Conservation (phyloP, 1,139 yeast species). For the Yamadazyma triangularis region DNA sequence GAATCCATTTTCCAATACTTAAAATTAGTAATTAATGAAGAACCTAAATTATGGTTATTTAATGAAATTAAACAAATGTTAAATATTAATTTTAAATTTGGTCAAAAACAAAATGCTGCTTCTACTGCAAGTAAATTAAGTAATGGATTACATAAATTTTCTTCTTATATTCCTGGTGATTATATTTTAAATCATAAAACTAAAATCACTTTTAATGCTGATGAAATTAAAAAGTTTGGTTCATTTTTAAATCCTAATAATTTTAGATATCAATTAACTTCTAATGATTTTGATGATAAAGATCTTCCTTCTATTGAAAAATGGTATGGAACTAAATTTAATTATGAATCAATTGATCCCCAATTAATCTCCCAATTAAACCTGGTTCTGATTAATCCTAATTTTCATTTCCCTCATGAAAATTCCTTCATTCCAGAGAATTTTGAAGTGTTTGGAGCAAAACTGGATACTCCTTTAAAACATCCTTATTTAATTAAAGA, state of each 20-base stretch:
- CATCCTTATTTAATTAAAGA: slow-evolving; percentile 38
- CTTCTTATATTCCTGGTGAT: slow-evolving; percentile 55
- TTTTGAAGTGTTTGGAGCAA: slow-evolving; percentile 53
- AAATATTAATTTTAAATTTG: slow-evolving; percentile 55
- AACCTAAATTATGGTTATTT: slow-evolving; percentile 60
- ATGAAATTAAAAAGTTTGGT: slow-evolving; percentile 48
- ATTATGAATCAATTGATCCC: slow-evolving; percentile 39
- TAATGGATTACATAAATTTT: slow-evolving; percentile 35
- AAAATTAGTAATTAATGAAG: slow-evolving; percentile 42
- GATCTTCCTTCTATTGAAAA: slow-evolving; percentile 45
- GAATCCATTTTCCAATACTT: slow-evolving; percentile 67
- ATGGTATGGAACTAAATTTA: slow-evolving; percentile 90
- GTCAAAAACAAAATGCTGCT: slow-evolving; percentile 62
- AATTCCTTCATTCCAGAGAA: slow-evolving; percentile 81
- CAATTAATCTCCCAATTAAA: slow-evolving; percentile 33
- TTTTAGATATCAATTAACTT: slow-evolving; percentile 55
- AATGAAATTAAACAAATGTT: slow-evolving; percentile 46
- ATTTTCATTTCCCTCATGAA: slow-evolving; percentile 58
- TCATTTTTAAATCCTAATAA: slow-evolving; percentile 52
- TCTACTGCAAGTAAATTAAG: slow-evolving; percentile 54
- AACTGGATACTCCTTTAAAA: slow-evolving; percentile 23
- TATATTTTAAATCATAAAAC: slow-evolving; percentile 56
- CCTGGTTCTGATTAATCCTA: slow-evolving; percentile 27
- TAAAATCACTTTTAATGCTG: slow-evolving; percentile 55
- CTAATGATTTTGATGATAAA: slow-evolving; percentile 42